A percentile compares a stretch with the other conserved stretches of the same genome.
These are phyloP conservation scores for Suhomyces emberorum DNA, from an alignment of 805 yeast species.

Conservation along the genomic window DNA sequence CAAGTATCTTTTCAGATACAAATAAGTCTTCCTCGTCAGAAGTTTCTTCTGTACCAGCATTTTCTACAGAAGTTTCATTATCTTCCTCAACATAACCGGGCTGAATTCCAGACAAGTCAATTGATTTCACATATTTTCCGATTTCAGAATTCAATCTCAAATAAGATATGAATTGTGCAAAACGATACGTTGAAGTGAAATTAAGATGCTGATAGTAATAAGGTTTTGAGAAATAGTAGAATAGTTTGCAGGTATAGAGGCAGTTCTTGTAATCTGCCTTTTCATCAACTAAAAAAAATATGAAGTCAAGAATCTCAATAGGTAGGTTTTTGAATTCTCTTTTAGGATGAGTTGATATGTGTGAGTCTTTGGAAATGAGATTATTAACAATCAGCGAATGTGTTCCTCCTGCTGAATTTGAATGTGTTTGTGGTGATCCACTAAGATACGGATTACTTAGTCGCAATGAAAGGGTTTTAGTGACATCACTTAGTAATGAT, in stretches of 20 bases:
- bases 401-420: not conserved
- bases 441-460: conserved; percentile 19
- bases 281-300: conserved; percentile 34
- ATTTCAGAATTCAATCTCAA: conserved; percentile 54
- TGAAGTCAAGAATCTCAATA: conserved; percentile 37
- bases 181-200: conserved; percentile 69
- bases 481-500: conserved; percentile 47
- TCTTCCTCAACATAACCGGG: conserved; percentile 28
- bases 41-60: conserved; percentile 1
- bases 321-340: conserved; percentile 35
- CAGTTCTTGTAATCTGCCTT: conserved; percentile 35
- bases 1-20: conserved; percentile 41
- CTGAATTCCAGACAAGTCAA: conserved; percentile 55
- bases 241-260: conserved; percentile 49
- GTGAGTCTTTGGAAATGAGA: too few species aligned
- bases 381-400: too few species aligned
- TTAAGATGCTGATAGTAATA: conserved; percentile 52
- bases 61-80: not conserved
- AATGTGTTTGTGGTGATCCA: not conserved
- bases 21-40: not conserved
- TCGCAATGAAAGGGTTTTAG: conserved; percentile 38
- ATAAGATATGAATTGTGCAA: conserved; percentile 74
- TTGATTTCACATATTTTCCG: conserved; percentile 50
- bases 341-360: conserved; percentile 3
- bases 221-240: conserved; percentile 51